Base-by-base conservation (phyloP, 768 basidiomycete species). In the Hypholoma sublateritium region DNA sequence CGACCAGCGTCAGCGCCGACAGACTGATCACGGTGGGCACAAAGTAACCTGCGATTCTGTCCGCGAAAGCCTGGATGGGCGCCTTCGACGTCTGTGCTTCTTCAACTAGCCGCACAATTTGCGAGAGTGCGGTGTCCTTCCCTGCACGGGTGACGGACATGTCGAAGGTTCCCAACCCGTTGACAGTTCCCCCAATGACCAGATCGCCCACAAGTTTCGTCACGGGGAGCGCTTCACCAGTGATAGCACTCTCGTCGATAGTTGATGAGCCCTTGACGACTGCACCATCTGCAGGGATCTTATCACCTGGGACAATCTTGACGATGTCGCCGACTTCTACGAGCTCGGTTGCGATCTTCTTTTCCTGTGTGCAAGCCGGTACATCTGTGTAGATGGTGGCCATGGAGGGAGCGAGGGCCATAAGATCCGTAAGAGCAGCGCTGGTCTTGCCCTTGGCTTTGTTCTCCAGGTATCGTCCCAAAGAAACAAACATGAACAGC, bases 61-160 rank as follows among this genome's bases (percentile, higher is more conserved):
- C 97, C 3, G 95, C 95, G 71, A 98, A 97, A 4, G 91, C 92
- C 68, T 99, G 97, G 60, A 99, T 98, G 9, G 97, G 97, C 2
- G 97, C 96, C 70, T 98, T 98, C 56, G 88, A 91, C 3, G 95
- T 98, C 73, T 98, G 97, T 1, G 97, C 97, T 41, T 98, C 95
- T 68, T 98, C 95, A 60, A 99, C 97, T 53, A 98, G 87, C 63
- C 87, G 87, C 58, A 98, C 96, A 60, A 99, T 98, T 74, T 98
- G 97, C 3, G 95, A 84, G 9, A 99, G 81, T 0, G 97, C 95
- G 0, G 97, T 98, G 68, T 99, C 95, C 65, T 93, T 91, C 37
- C 97, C 97, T 4, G 97, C 95, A 12, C 95, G 89, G 1, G 91
- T 95, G 65, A 99, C 94, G 32, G 88, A 72, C 89, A 99, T 95